phyloP scores from a whole-genome alignment of 495 filamentous ascomycete species.

The Aspergillus steynii region DNA sequence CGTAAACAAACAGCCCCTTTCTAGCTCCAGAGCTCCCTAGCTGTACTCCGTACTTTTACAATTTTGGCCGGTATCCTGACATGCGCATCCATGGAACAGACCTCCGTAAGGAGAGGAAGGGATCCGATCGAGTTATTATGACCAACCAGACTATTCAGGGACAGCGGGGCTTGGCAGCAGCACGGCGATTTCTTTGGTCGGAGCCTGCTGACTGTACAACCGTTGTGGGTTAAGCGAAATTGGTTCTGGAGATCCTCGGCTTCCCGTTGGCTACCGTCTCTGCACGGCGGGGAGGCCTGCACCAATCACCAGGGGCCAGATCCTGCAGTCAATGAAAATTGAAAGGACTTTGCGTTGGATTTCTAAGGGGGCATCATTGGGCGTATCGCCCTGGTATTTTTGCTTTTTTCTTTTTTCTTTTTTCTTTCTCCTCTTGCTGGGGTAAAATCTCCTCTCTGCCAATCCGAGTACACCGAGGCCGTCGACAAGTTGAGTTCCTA shows the following conservation, averaged over 20 bases:
- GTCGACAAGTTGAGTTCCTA: neutral
- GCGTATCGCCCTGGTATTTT: slow-evolving; percentile 8
- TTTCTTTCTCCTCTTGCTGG: neutral
- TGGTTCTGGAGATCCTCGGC: slow-evolving; percentile 29
- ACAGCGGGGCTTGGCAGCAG: slow-evolving; percentile 23
- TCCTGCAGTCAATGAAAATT: neutral
- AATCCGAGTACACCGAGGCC: neutral
- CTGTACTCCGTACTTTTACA: neutral
- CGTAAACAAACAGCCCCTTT: neutral
- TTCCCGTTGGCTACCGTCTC: slow-evolving; percentile 29
- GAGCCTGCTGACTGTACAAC: slow-evolving; percentile 23
- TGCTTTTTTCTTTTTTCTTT: neutral
- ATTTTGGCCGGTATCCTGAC: neutral
- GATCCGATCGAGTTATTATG: slow-evolving; percentile 4
- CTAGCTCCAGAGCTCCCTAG: neutral
- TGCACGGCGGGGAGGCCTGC: slow-evolving; percentile 20
- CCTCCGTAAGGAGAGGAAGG: neutral
- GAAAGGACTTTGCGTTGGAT: neutral
- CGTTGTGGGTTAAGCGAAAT: slow-evolving; percentile 39
- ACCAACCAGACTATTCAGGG: slow-evolving; percentile 19
- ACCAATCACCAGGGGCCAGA: slow-evolving; percentile 19
- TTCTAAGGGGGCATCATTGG: slow-evolving; percentile 1
- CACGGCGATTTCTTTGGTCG: slow-evolving; percentile 22
- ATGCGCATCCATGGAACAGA: neutral
- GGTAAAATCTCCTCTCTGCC: slow-evolving; percentile 1